Evolutionary conservation across 2,329 filamentous ascomycete genomes (phyloP), one percentile per base, ranked within the genome.

Genomic region (Didymella sp.): DNA sequence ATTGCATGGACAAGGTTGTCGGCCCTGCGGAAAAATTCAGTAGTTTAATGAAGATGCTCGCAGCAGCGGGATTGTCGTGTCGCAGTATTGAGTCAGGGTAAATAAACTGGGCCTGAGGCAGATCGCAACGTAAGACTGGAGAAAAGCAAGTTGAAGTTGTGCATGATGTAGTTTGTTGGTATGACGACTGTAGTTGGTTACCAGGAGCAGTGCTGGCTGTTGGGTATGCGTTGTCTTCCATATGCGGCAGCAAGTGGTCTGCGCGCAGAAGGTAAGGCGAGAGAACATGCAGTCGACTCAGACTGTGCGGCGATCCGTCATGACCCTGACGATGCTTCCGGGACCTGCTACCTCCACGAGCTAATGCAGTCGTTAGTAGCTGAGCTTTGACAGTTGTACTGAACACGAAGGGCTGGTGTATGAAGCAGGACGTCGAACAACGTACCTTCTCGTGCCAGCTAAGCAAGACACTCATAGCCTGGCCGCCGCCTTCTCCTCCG

Each of bases 231-330:
- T 25, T 22, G 8, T 24, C n/a, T 41, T 44, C 28, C n/a, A 15
- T 35, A 7, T 43, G 33, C 42, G 22, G 54, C 54, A 46, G 48
- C 43, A 48, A 48, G 22, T 43, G 30, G 43, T 48, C 43, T 43
- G 47, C 48, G 28, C 21, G 8, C 41, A 25, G 22, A 38, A n/a
- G 31, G 25, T n/a, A 46, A 21, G 22, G 38, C 41, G 41, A 35
- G 37, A 11, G 22, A 15, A 19, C 4, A 4, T 8, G 13, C 30
- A 4, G 30, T 38, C 42, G 47, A 51, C 57, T 75, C 80, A 96
- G 68, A 96, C 94, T 69, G 90, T 95, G 73, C 95, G 88, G 81
- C 94, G 91, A 82, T 99, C 95, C 38, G 92, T 95, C 93, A 99
- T 97, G 65, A 92, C 92, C 69, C 95, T 87, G 61, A 92, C 91